phyloP scores from a whole-genome alignment of 805 yeast species.

The Lachancea cidri region DNA sequence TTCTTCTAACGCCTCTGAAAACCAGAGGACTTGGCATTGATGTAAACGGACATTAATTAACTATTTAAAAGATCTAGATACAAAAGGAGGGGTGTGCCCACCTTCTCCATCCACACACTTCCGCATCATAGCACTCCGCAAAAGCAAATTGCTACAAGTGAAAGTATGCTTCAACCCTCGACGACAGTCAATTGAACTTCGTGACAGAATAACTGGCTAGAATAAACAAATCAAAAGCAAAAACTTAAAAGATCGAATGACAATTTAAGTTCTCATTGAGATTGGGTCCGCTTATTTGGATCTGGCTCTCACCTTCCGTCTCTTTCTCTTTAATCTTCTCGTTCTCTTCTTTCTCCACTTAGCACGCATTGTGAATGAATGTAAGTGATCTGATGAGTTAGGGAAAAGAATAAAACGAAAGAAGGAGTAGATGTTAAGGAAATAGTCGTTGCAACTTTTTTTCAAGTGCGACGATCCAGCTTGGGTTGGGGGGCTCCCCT shows the following conservation, averaged over 20 bases:
- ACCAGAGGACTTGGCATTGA: too few species aligned
- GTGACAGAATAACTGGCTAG: slow-evolving; percentile 4
- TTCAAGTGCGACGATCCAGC: neutral
- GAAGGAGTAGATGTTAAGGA: neutral
- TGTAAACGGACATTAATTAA: neutral
- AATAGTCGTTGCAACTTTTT: neutral
- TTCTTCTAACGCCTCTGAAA: too few species aligned
- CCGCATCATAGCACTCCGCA: neutral
- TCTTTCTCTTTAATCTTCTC: slow-evolving; percentile 99
- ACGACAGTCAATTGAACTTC: slow-evolving; percentile 2
- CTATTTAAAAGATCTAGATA: slow-evolving; percentile 1
- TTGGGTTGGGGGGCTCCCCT: neutral
- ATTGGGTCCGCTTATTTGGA: slow-evolving; percentile 72
- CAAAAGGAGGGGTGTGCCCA: neutral
- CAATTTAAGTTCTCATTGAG: neutral
- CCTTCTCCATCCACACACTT: neutral
- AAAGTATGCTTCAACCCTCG: neutral
- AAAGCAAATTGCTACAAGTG: neutral
- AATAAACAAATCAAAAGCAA: slow-evolving; percentile 2
- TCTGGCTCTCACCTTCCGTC: slow-evolving; percentile 99
- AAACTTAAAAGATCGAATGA: neutral
- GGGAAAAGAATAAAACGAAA: slow-evolving; percentile 6
- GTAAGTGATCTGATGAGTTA: slow-evolving; percentile 15
- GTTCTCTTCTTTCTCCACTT: slow-evolving; percentile 99
- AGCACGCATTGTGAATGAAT: slow-evolving; percentile 65